phyloP scores from a whole-genome alignment of 805 yeast species.

The Pichia phayaonensis region DNA sequence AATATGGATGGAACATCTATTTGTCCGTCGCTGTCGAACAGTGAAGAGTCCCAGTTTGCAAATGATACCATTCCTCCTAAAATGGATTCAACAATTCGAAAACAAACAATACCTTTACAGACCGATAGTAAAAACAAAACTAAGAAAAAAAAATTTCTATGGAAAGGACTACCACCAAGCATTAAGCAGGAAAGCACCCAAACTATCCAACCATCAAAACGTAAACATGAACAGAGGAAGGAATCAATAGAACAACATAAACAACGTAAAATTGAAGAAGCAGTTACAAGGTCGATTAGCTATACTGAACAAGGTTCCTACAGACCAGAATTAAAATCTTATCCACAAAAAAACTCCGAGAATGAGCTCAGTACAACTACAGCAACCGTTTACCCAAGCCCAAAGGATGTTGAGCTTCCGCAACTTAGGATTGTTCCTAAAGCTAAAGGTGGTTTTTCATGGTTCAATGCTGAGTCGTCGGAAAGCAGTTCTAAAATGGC shows the following conservation, averaged over 20 bases:
- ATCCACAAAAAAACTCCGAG: too few relatives aligned
- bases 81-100: constrained; percentile 6
- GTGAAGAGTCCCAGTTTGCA: constrained; percentile 1
- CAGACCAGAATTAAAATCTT: too few relatives aligned
- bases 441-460: not conserved
- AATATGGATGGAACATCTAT: constrained; percentile 5
- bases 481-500: not conserved
- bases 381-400: too few relatives aligned
- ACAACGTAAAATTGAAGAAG: not conserved
- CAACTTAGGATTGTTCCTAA: not conserved
- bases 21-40: constrained; percentile 6
- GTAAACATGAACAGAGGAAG: not conserved
- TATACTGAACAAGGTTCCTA: not conserved
- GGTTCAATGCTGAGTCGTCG: not conserved
- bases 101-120: constrained; percentile 1
- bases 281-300: not conserved
- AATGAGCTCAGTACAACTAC: too few relatives aligned
- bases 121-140: not conserved
- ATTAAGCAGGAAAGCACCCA: not conserved
- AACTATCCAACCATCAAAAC: not conserved
- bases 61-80: constrained; percentile 2
- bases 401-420: too few relatives aligned
- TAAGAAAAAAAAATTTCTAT: not conserved
- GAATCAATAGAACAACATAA: not conserved
- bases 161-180: not conserved